Conservation (phyloP, 495 filamentous ascomycete species). For the Aspergillus mulundensis region DNA sequence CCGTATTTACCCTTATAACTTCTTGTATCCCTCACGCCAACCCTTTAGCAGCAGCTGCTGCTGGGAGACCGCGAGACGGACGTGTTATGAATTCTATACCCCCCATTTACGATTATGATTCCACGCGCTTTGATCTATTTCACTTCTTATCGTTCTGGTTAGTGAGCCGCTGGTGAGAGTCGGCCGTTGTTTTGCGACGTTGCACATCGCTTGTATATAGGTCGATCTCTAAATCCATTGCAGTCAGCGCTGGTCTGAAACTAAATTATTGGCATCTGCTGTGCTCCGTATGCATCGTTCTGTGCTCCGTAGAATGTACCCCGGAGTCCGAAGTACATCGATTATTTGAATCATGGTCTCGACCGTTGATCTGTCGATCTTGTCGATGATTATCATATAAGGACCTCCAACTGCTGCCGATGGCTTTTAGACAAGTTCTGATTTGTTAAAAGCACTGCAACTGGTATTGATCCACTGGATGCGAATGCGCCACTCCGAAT, state of each 20-base stretch:
- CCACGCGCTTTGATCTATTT: conserved; percentile 19
- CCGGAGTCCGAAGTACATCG: too few species aligned
- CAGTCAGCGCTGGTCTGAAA: conserved; percentile 10
- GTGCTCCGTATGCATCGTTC: too few species aligned
- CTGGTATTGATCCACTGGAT: too few species aligned
- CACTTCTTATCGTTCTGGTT: conserved; percentile 11
- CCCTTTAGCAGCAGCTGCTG: conserved; percentile 14
- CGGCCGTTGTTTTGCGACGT: conserved; percentile 8
- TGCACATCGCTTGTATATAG: conserved; percentile 15
- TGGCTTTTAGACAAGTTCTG: neutral
- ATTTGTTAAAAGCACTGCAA: too few species aligned
- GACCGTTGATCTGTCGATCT: neutral
- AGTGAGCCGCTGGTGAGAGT: conserved; percentile 9
- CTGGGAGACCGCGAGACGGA: conserved; percentile 10
- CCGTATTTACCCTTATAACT: conserved; percentile 8
- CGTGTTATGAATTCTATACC: conserved; percentile 33
- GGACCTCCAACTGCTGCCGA: too few species aligned
- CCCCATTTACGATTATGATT: conserved; percentile 31
- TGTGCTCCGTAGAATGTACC: too few species aligned
- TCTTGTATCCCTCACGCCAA: conserved; percentile 17
- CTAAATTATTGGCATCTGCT: neutral
- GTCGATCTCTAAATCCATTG: conserved; percentile 15
- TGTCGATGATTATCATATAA: neutral
- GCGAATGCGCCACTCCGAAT: too few species aligned
- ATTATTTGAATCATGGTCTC: neutral